phyloP scores from a whole-genome alignment of 768 basidiomycete genomes.

The Suillus cothurnatus region DNA sequence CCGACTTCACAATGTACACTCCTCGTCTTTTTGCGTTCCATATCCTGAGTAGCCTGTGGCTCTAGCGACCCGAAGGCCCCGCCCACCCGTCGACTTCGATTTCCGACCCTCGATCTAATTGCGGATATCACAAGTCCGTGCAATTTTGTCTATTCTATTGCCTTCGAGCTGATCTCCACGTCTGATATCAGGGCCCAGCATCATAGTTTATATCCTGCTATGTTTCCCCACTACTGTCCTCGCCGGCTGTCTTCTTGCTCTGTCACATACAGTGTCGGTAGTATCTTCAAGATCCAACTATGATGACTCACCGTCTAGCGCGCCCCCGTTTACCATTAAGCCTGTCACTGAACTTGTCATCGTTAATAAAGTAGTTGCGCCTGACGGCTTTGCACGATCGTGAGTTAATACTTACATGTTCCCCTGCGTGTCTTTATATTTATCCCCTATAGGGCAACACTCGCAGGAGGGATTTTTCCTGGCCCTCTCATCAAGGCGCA shows the following conservation, averaged over 20 bases:
- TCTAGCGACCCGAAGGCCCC: background rate
- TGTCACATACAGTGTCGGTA: conserved; percentile 22
- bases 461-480: conserved; percentile 50
- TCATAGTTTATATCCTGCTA: conserved; percentile 1
- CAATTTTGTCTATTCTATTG: background rate
- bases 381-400: conserved; percentile 50
- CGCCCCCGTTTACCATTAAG: conserved; percentile 20
- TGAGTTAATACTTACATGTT: conserved; percentile 19
- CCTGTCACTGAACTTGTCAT: conserved; percentile 39
- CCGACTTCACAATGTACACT: background rate
- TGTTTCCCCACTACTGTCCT: background rate
- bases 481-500: conserved; percentile 48
- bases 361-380: conserved; percentile 45
- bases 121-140: background rate
- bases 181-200: too few relatives aligned
- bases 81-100: too few relatives aligned
- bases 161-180: background rate
- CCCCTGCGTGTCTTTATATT: background rate
- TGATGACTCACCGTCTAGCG: conserved; percentile 6
- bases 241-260: background rate
- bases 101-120: background rate
- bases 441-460: conserved; percentile 34
- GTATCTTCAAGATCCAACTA: conserved; percentile 10
- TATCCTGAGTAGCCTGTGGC: background rate
- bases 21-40: background rate